phyloP scores from a whole-genome alignment of 495 filamentous ascomycete species.

The Recurvomyces mirabilis region DNA sequence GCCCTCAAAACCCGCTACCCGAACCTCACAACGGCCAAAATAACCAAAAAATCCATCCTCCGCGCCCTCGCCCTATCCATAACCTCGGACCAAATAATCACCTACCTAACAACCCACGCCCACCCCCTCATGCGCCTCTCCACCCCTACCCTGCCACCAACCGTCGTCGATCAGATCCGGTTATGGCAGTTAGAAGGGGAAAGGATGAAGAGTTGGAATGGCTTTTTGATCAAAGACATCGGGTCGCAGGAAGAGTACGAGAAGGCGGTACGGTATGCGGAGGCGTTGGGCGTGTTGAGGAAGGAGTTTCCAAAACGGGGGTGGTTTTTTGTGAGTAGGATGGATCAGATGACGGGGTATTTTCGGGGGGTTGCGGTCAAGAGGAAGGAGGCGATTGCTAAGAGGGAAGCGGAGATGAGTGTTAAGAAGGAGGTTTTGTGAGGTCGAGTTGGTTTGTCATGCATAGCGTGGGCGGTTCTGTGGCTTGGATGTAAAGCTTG shows the following conservation, averaged over 20 bases:
- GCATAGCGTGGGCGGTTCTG: too few relatives aligned
- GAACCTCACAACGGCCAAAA: constrained; percentile 78
- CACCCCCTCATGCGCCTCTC: constrained; percentile 74
- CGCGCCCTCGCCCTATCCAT: constrained; percentile 82
- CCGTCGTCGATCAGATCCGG: constrained; percentile 93
- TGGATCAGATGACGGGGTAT: constrained; percentile 21
- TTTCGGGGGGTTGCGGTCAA: constrained; percentile 10
- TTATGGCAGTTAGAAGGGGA: constrained; percentile 97
- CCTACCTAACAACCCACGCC: constrained; percentile 71
- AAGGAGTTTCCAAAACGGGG: constrained; percentile 12
- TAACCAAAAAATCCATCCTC: constrained; percentile 77
- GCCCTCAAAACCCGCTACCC: constrained; percentile 78
- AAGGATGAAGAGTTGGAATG: constrained; percentile 67
- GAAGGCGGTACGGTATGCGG: constrained; percentile 63
- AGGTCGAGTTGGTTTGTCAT: too few relatives aligned
- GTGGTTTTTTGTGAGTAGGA: constrained; percentile 20
- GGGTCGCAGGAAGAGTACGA: constrained; percentile 63
- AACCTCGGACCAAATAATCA: constrained; percentile 86
- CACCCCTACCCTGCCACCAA: constrained; percentile 67
- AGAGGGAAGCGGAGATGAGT: constrained; percentile 3
- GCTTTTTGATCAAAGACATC: constrained; percentile 88
- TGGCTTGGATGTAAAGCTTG: too few relatives aligned
- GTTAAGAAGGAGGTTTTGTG: constrained; percentile 4
- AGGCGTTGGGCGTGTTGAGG: constrained; percentile 74
- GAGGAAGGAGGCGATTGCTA: constrained; percentile 7